Percentiles rank a stretch among this genome's conserved stretches.
phyloP scores from a whole-genome alignment of 2,329 filamentous ascomycete genomes.

The Mariannaea elegans region DNA sequence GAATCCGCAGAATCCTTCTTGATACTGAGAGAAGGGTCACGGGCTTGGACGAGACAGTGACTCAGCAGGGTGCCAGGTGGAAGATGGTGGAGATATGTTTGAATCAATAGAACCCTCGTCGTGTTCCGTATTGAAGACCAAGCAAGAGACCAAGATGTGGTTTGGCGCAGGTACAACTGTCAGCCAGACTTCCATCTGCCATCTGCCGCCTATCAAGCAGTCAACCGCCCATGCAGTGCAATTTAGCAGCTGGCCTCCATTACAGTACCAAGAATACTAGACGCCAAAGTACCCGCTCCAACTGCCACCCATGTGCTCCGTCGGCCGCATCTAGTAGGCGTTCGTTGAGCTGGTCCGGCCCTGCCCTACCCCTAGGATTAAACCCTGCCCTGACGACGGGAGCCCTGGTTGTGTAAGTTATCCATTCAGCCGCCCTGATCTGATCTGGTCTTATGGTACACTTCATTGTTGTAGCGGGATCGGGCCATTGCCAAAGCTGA shows the following conservation, averaged over 20 bases:
- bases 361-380: conserved; percentile 17
- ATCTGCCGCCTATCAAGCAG: neutral
- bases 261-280: neutral
- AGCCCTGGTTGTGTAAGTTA: conserved; percentile 6
- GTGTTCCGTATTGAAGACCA: too few relatives aligned
- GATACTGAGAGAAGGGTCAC: neutral
- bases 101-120: conserved; percentile 4
- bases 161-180: too few relatives aligned
- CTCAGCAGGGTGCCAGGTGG: neutral
- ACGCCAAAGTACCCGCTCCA: neutral
- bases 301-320: conserved; percentile 6
- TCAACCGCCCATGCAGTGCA: neutral
- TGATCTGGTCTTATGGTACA: conserved; percentile 8
- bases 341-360: conserved; percentile 12
- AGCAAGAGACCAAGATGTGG: too few relatives aligned
- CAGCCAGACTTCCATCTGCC: too few relatives aligned
- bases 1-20: conserved; percentile 1
- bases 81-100: neutral
- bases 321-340: conserved; percentile 19
- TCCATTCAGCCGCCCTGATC: conserved; percentile 13
- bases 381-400: conserved; percentile 14
- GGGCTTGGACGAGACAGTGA: neutral
- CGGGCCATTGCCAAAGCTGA: conserved; percentile 8
- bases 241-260: neutral
- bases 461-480: neutral